phyloP scores from a whole-genome alignment of 108 stramenopile genomes.

The Skeletonema menzelii region DNA sequence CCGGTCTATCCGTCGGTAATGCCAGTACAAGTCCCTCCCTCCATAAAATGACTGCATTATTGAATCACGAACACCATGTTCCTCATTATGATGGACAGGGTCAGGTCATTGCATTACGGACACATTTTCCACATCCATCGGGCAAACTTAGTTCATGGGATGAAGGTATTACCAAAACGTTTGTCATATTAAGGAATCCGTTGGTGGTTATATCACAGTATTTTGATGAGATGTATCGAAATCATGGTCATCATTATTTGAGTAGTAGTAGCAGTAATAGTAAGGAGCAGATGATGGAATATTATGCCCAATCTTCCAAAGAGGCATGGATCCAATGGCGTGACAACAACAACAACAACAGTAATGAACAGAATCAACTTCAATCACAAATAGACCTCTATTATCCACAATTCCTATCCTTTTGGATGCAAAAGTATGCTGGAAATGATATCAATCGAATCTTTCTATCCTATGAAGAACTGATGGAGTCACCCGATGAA shows the following conservation, averaged over 20 bases:
- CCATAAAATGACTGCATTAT: background rate
- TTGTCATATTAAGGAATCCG: constrained; percentile 38
- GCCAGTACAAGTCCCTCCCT: constrained; percentile 17
- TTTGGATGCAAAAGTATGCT: constrained; percentile 34
- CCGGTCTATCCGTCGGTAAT: constrained; percentile 27
- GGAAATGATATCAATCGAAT: constrained; percentile 24
- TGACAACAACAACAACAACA: background rate
- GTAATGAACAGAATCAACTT: constrained; percentile 6
- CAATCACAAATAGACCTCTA: constrained; percentile 25
- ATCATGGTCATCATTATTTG: constrained; percentile 22
- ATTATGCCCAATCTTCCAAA: constrained; percentile 1
- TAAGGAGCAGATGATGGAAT: background rate
- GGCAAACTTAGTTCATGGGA: constrained; percentile 40
- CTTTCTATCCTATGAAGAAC: constrained; percentile 32
- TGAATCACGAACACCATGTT: no score
- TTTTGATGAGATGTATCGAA: constrained; percentile 31
- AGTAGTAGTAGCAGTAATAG: background rate
- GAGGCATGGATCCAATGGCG: constrained; percentile 37
- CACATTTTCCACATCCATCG: constrained; percentile 40
- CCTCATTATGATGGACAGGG: no score
- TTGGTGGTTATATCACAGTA: constrained; percentile 31
- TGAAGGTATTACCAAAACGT: constrained; percentile 8
- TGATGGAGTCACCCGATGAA: constrained; percentile 9
- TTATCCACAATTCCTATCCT: constrained; percentile 33
- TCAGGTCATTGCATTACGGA: constrained; percentile 24